A percentile compares a stretch with the other conserved stretches of the same genome.
Evolutionary conservation across 805 yeast species (phyloP).

Genomic region (Wickerhamiella brachini): DNA sequence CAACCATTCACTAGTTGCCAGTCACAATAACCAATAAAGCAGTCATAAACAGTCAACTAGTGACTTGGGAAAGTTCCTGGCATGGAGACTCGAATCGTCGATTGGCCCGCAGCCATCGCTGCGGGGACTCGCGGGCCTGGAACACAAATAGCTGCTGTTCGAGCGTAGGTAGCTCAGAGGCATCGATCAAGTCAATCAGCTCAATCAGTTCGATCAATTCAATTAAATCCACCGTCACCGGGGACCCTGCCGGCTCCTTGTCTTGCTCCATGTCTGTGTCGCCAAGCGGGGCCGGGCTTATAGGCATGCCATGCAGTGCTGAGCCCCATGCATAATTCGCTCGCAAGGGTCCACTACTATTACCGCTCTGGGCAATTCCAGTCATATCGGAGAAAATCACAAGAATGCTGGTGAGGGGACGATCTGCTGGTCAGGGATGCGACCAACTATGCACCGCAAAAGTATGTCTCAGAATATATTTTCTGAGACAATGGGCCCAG

Average conservation of each 20-base stretch:
- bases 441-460: background rate
- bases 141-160: background rate
- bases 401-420: background rate
- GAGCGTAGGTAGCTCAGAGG: background rate
- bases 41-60: background rate
- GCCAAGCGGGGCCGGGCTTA: background rate
- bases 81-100: background rate
- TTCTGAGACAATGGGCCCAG: background rate
- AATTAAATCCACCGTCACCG: background rate
- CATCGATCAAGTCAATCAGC: background rate
- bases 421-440: background rate
- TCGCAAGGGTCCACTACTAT: background rate
- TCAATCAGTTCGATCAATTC: background rate
- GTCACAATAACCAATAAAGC: no score
- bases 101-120: background rate
- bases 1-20: no score
- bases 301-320: background rate
- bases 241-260: background rate
- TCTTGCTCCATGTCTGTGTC: background rate
- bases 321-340: background rate
- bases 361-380: background rate
- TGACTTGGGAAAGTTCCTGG: background rate
- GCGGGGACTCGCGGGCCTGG: background rate
- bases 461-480: background rate
- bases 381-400: background rate